Evolutionary conservation across 2,329 filamentous ascomycete genomes (phyloP), one percentile per base, ranked within the genome.

Genomic region (Nemania sp.): DNA sequence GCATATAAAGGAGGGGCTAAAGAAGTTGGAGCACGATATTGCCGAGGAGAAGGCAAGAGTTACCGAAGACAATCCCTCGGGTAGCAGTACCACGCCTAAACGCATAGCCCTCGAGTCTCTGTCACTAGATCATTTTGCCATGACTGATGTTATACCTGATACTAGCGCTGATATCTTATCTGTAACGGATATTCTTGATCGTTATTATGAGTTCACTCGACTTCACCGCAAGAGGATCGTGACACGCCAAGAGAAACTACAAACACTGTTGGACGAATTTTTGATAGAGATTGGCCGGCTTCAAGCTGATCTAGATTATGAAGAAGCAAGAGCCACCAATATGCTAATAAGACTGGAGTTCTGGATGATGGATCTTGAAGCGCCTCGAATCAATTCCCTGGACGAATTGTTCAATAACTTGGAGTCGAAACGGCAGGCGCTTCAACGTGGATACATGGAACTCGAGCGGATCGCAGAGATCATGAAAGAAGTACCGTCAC

Each of bases 201-300:
- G 14, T 17, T 49, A 56, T 20, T 39, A 49, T 14, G 34, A 37
- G 3, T 52, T 43, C 23, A 45, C 56, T 23, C 44, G 30, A 6
- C 22, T 45, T 7, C 31, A 46, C 28, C 56, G 52, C 15, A 30
- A 39, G 31, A 49, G 34, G 20, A 46, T 52, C 23, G 43, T 15
- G 9, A 39, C 11, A 9, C 56, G 52, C n/a, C 47, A 41, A 40
- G 24, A 39, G 20, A 52, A 31, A 22, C n/a, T 58, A 15, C 48
- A 49, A 19, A 14, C 2, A 12, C 40, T 56, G 19, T n/a, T 58
- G 17, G n/a, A 43, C 14, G 9, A 41, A 19, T 37, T 17, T 14
- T 43, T 23, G 19, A 42, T 9, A 15, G 52, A 52, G 42, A 19
- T 58, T 14, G 19, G 24, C 17, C 49, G 44, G 17, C 49, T 56